A percentile compares a stretch with the other conserved stretches of the same genome.
Conservation (phyloP, 345 rosid genomes). For the Aquilaria yunnanensis region DNA sequence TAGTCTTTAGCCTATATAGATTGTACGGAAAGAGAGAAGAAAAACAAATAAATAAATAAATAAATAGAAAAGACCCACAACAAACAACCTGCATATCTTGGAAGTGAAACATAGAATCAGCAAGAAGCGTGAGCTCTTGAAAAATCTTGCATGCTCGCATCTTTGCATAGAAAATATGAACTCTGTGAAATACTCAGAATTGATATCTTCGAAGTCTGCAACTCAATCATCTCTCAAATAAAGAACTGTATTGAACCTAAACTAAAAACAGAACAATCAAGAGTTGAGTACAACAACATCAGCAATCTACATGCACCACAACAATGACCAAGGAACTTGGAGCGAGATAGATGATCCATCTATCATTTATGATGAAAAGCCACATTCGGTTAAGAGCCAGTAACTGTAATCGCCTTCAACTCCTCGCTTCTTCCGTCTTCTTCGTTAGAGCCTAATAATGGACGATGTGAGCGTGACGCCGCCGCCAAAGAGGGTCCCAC, state of each 20-base stretch:
- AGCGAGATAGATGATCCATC: constrained; percentile 32
- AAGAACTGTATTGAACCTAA: neutral
- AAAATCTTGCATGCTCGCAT: constrained; percentile 22
- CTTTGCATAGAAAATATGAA: constrained; percentile 41
- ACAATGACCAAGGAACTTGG: constrained; percentile 29
- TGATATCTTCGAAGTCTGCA: constrained; percentile 41
- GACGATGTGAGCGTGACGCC: too few relatives aligned
- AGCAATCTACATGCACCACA: constrained; percentile 22
- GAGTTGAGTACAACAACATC: neutral
- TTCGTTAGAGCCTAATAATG: neutral
- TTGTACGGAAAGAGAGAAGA: too few relatives aligned
- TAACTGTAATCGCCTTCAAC: constrained; percentile 23
- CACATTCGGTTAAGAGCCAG: constrained; percentile 34
- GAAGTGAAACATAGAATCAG: constrained; percentile 33
- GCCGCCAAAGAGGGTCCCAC: too few relatives aligned
- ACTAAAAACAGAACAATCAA: neutral
- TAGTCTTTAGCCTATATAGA: too few relatives aligned
- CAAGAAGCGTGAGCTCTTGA: constrained; percentile 23
- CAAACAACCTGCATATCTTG: constrained; percentile 37
- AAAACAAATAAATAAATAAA: neutral
- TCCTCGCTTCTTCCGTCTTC: constrained; percentile 5
- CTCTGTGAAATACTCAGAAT: constrained; percentile 42
- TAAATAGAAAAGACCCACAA: neutral
- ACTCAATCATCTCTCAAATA: neutral
- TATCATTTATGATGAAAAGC: constrained; percentile 33